Conservation (phyloP, 371 early-diverging fungal genomes). For the Apophysomyces sp. region DNA sequence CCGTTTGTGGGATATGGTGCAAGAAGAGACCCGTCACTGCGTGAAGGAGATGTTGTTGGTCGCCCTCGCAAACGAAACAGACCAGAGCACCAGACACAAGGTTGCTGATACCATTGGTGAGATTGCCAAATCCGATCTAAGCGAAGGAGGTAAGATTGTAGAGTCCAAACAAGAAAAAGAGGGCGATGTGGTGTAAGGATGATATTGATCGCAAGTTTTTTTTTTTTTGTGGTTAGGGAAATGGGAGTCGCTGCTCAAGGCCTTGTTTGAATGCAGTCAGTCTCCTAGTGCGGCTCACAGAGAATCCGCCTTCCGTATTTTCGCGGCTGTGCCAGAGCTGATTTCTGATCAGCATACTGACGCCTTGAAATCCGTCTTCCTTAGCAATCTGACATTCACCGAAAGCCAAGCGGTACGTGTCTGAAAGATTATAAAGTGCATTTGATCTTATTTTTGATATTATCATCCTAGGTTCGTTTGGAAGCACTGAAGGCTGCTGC, state of each 20-base stretch:
- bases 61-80: slow-evolving; percentile 75
- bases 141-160: slow-evolving; percentile 57
- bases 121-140: slow-evolving; percentile 71
- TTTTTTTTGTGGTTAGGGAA: slow-evolving; percentile 45
- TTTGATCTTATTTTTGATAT: background rate
- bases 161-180: background rate
- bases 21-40: slow-evolving; percentile 59
- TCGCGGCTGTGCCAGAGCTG: slow-evolving; percentile 77
- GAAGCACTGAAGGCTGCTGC: slow-evolving; percentile 88
- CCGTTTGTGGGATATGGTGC: slow-evolving; percentile 74
- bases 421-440: background rate
- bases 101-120: slow-evolving; percentile 92
- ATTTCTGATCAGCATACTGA: slow-evolving; percentile 71
- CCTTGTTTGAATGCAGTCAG: slow-evolving; percentile 78
- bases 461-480: slow-evolving; percentile 65
- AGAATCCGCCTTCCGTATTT: slow-evolving; percentile 88
- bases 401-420: slow-evolving; percentile 42
- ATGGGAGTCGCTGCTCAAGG: slow-evolving; percentile 82
- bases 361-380: slow-evolving; percentile 71
- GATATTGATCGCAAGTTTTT: slow-evolving; percentile 1
- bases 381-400: slow-evolving; percentile 69
- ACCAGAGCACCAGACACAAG: slow-evolving; percentile 78
- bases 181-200: background rate
- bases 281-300: slow-evolving; percentile 74
- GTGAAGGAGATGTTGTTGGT: slow-evolving; percentile 74